phyloP scores from a whole-genome alignment of 2,329 filamentous ascomycete genomes.

The Penicillium olsonii region DNA sequence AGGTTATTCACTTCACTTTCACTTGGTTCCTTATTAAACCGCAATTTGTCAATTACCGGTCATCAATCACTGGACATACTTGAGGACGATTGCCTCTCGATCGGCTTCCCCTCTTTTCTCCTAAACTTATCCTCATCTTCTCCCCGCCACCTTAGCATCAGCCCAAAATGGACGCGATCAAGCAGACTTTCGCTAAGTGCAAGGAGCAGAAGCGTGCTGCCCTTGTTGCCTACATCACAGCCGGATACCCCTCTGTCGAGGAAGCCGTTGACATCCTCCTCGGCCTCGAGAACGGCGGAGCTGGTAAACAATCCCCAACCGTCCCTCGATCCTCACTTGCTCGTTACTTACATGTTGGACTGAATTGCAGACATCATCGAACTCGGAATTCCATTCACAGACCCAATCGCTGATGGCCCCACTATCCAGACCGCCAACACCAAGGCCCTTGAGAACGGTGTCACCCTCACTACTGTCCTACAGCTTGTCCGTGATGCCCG shows the following conservation, averaged over 20 bases:
- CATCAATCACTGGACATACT: background rate
- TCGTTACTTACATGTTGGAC: slow-evolving; percentile 9
- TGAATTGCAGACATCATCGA: slow-evolving; percentile 77
- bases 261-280: slow-evolving; percentile 82
- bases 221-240: slow-evolving; percentile 93
- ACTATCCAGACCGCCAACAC: slow-evolving; percentile 97
- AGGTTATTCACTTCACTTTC: background rate
- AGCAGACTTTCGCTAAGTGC: slow-evolving; percentile 58
- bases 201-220: slow-evolving; percentile 68
- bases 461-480: slow-evolving; percentile 77
- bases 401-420: slow-evolving; percentile 95
- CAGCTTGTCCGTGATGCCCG: slow-evolving; percentile 82
- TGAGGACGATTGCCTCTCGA: slow-evolving; percentile 5
- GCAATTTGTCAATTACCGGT: background rate
- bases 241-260: slow-evolving; percentile 81
- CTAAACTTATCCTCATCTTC: background rate
- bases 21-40: background rate
- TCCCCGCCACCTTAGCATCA: slow-evolving; percentile 9
- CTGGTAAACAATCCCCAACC: no score
- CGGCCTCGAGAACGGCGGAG: slow-evolving; percentile 87
- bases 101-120: slow-evolving; percentile 5
- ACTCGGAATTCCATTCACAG: slow-evolving; percentile 93
- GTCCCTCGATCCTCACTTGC: no score
- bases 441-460: slow-evolving; percentile 81
- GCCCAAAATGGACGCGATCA: slow-evolving; percentile 54